A percentile compares a stretch with the other conserved stretches of the same genome.
phyloP scores from a whole-genome alignment of 1,284 basidiomycete genomes.

The Malassezia cuniculi region DNA sequence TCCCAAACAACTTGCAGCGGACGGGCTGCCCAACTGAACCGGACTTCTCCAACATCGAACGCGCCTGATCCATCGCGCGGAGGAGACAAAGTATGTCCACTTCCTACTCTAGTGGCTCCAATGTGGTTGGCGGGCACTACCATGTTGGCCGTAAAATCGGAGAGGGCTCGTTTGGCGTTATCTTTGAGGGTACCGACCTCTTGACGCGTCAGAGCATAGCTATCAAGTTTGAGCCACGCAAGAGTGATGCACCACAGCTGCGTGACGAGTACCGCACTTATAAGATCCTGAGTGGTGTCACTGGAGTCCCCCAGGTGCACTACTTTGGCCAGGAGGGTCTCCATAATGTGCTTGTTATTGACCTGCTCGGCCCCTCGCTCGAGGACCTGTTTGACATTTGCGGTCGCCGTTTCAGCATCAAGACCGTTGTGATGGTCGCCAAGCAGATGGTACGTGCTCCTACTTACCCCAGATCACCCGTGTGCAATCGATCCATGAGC shows the following conservation, averaged over 20 bases:
- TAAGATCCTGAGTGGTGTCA: constrained; percentile 68
- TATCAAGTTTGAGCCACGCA: constrained; percentile 95
- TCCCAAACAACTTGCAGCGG: too few species aligned
- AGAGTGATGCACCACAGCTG: constrained; percentile 88
- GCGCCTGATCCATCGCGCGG: too few species aligned
- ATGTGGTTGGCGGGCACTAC: constrained; percentile 56
- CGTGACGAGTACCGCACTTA: constrained; percentile 94
- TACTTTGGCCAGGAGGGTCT: constrained; percentile 96
- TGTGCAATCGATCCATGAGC: constrained; percentile 89
- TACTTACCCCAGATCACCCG: constrained; percentile 45
- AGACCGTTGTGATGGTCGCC: constrained; percentile 92
- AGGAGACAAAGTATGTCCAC: too few species aligned
- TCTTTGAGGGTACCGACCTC: constrained; percentile 89
- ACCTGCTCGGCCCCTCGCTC: constrained; percentile 78
- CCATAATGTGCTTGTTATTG: constrained; percentile 91
- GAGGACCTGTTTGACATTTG: constrained; percentile 96
- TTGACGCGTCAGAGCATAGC: constrained; percentile 90
- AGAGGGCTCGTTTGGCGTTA: constrained; percentile 70
- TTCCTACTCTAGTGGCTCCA: constrained; percentile 35
- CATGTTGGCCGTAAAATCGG: constrained; percentile 64
- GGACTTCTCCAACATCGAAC: too few species aligned
- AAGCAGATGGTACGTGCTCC: constrained; percentile 69
- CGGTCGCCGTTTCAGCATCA: constrained; percentile 79
- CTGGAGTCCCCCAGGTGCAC: constrained; percentile 83
- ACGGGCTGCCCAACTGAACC: too few species aligned